Base-by-base conservation (phyloP, 371 early-diverging fungal genomes). In the Polyrhizophydium stewartii region DNA sequence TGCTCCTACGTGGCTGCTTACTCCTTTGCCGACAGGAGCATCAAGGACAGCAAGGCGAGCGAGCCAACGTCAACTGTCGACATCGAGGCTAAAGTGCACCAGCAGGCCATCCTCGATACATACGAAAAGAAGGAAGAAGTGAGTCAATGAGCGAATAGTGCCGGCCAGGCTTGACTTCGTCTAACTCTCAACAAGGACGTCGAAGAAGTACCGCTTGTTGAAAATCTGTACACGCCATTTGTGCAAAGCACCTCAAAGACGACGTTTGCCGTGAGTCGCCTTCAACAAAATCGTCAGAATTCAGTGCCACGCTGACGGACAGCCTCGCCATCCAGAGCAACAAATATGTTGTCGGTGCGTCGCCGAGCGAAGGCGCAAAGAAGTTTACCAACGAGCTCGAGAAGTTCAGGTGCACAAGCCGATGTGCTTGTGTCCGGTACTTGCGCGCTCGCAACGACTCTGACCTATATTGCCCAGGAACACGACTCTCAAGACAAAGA, bases 211-310 rank as follows among this genome's bases (percentile, higher is more conserved):
- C 62, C 57, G 12, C 35, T 61, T 40, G 66, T 72, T 2, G 63
- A 73, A 33, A 74, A 74, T 1, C 21, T 77, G 37, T 77, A 77
- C 61, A 27, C 65, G 19, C 75, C 72, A 21, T 74, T 61, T 41
- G 63, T 63, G n/a, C 67, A 67, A 40, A 37, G 65, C n/a, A 41
- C 63, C 12, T 61, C 70, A 7, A 72, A 66, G 37, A 60, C 68
- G n/a, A 74, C 78, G 1, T 77, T 77, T 60, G 66, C 75, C 30
- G 73, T 72, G 65, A 55, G 65, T 53, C 2, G 24, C 6, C 27
- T 46, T 19, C 58, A 13, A 41, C 28, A 33, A 13, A 2, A 33
- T 19, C 2, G 31, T 35, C 25, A 5, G 19, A 40, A 37, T 22
- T 51, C 21, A 31, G 19, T 45, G 51, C 61, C 22, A n/a, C 21